Percentiles rank a stretch among this genome's conserved stretches.
Evolutionary conservation across 2,329 filamentous ascomycete genomes (phyloP).

Genomic region (Didymella pomorum): DNA sequence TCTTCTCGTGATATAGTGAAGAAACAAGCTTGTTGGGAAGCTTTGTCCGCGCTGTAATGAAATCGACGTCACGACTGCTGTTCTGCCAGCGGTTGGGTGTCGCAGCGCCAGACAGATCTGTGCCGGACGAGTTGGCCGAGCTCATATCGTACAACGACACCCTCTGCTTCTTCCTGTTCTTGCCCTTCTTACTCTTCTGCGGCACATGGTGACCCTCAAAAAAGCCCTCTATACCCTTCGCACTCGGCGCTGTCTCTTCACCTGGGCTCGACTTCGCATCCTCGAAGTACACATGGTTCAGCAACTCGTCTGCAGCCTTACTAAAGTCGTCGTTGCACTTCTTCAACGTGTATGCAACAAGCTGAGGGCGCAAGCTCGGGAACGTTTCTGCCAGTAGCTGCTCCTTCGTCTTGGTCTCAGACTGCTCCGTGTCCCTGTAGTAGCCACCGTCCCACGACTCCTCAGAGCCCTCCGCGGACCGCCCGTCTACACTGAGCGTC

Average conservation of each 20-base stretch:
- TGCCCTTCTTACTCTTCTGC: slow-evolving; percentile 53
- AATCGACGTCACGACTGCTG: slow-evolving; percentile 66
- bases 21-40: slow-evolving; percentile 58
- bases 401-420: slow-evolving; percentile 69
- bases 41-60: slow-evolving; percentile 63
- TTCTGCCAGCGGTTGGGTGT: slow-evolving; percentile 66
- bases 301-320: slow-evolving; percentile 77
- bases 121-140: slow-evolving; percentile 36
- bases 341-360: slow-evolving; percentile 71
- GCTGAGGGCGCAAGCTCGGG: slow-evolving; percentile 69
- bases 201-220: slow-evolving; percentile 63
- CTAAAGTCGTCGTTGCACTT: slow-evolving; percentile 73
- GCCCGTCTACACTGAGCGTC: slow-evolving; percentile 39
- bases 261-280: slow-evolving; percentile 64
- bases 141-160: slow-evolving; percentile 30
- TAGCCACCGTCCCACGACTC: slow-evolving; percentile 39
- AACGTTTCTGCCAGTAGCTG: slow-evolving; percentile 74
- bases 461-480: slow-evolving; percentile 33
- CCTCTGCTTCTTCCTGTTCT: slow-evolving; percentile 53
- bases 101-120: slow-evolving; percentile 24
- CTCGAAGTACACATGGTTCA: slow-evolving; percentile 81
- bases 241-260: slow-evolving; percentile 47
- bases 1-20: slow-evolving; percentile 67
- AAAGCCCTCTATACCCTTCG: slow-evolving; percentile 85
- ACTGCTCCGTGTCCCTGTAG: slow-evolving; percentile 49